Conservation (phyloP, 2,329 filamentous ascomycete genomes). For the Drechmeria coniospora region DNA sequence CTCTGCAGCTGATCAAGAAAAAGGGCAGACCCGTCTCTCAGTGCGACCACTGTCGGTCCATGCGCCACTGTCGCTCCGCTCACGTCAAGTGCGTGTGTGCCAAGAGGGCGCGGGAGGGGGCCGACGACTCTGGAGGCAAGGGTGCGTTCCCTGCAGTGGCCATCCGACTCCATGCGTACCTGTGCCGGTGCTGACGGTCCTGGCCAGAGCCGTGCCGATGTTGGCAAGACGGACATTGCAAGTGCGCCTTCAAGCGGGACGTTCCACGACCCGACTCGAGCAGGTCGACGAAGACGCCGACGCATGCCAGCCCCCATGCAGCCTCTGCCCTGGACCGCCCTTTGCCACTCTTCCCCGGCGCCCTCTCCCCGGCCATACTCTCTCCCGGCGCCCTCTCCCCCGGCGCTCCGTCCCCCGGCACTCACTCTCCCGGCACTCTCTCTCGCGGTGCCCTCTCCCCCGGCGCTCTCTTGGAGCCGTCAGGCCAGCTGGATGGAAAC, state of each 20-base stretch:
- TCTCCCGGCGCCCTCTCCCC: no score
- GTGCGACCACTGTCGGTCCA: slow-evolving; percentile 2
- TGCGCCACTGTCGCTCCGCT: slow-evolving; percentile 2
- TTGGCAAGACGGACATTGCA: background rate
- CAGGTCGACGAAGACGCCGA: background rate
- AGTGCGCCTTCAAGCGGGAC: slow-evolving; percentile 1
- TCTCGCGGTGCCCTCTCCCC: no score
- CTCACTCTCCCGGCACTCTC: no score
- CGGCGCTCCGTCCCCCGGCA: no score
- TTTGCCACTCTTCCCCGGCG: background rate
- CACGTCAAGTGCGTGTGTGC: slow-evolving; percentile 2
- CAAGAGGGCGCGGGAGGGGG: slow-evolving; percentile 1
- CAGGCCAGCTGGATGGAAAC: no score
- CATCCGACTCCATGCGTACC: no score
- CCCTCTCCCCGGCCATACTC: background rate
- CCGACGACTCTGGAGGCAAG: background rate
- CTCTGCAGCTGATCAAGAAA: slow-evolving; percentile 1
- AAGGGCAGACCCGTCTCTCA: slow-evolving; percentile 2
- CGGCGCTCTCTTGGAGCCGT: no score
- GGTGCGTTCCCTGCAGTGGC: no score
- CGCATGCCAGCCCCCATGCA: background rate
- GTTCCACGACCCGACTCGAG: background rate
- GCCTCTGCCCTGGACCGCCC: background rate
- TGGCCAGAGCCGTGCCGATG: background rate
- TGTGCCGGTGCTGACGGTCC: background rate